Percentiles rank a stretch among this genome's conserved stretches.
These are phyloP conservation scores for Cicer arietinum DNA, from an alignment of 306 rosid species.

Conservation along the genomic window DNA sequence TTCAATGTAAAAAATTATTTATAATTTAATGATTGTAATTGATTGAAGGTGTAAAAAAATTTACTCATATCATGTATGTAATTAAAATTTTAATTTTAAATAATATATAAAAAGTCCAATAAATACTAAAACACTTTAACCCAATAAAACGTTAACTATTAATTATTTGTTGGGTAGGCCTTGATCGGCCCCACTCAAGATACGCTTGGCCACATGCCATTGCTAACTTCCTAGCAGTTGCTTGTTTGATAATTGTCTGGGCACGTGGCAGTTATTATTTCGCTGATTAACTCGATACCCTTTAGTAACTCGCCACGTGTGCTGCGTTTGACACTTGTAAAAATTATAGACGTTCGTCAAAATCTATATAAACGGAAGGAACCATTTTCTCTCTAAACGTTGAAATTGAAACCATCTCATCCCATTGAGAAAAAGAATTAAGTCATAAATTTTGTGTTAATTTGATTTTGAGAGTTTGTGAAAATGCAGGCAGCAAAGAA, in stretches of 20 bases:
- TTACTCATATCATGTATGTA: no score
- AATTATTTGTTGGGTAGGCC: no score
- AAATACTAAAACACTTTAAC: no score
- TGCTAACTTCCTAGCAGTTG: constrained; percentile 16
- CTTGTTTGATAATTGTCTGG: background rate
- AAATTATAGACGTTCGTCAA: background rate
- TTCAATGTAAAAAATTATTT: no score
- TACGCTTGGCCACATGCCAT: background rate
- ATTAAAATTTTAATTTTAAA: no score
- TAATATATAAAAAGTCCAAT: no score
- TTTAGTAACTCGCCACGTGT: constrained; percentile 31
- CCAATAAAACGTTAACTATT: no score
- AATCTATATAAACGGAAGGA: background rate
- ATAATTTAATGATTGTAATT: no score
- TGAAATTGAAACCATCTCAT: background rate
- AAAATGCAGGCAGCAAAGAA: constrained; percentile 69
- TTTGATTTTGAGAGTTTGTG: background rate
- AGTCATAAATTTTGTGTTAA: background rate
- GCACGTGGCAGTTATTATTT: constrained; percentile 35
- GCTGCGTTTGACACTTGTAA: constrained; percentile 16
- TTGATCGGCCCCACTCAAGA: background rate
- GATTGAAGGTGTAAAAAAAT: no score
- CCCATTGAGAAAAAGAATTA: background rate
- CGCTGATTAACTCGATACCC: background rate
- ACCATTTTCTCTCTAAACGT: background rate